Percentiles rank a stretch among this genome's conserved stretches.
These are phyloP conservation scores for Solanum arcanum DNA, from an alignment of 257 asterid species.

Conservation along the genomic window DNA sequence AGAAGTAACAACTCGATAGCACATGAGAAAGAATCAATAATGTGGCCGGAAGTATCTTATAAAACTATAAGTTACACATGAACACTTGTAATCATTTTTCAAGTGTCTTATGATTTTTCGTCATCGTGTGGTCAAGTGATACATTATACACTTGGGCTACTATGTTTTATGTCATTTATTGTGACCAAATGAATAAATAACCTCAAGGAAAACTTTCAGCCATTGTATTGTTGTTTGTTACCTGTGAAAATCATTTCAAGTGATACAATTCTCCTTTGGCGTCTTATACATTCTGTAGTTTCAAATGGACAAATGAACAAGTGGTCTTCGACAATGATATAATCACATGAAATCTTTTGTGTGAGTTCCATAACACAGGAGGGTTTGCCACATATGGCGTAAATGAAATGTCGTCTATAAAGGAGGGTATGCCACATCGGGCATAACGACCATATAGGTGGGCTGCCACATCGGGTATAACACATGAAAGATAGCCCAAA, in stretches of 20 bases:
- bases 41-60: not conserved
- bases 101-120: not conserved
- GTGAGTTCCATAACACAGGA: too few species aligned
- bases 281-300: not conserved
- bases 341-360: not conserved
- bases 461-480: too few species aligned
- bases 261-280: not conserved
- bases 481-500: too few species aligned
- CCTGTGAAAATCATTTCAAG: not conserved
- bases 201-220: not conserved
- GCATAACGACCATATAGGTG: too few species aligned
- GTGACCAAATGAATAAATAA: not conserved
- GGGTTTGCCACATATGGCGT: too few species aligned
- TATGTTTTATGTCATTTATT: not conserved
- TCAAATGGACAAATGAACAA: not conserved
- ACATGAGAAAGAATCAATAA: not conserved
- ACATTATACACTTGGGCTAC: not conserved
- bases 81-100: not conserved
- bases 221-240: not conserved
- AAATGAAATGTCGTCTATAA: too few species aligned
- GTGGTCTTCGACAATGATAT: not conserved
- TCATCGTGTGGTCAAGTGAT: not conserved
- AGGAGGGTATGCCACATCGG: too few species aligned
- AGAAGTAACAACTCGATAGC: not conserved
- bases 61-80: not conserved